A percentile compares a stretch with the other conserved stretches of the same genome.
Evolutionary conservation across 768 basidiomycete species (phyloP).

Genomic region (Phanerochaete carnosa): DNA sequence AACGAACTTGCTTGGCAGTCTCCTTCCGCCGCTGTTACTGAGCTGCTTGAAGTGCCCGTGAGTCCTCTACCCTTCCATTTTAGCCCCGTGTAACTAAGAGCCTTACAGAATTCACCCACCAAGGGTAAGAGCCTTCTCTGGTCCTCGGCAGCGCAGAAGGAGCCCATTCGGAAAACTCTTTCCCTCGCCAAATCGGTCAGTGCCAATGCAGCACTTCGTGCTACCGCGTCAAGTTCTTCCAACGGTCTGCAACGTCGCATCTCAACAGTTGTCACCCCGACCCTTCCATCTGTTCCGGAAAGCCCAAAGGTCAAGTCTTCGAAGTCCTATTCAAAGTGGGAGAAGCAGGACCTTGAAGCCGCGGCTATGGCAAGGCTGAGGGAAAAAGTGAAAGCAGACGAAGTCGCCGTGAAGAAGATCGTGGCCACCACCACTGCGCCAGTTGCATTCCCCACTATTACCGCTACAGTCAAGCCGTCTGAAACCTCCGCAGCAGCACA

Average conservation of each 20-base stretch:
- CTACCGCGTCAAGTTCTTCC: background rate
- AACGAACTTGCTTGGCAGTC: slow-evolving; percentile 66
- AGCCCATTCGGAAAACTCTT: slow-evolving; percentile 6
- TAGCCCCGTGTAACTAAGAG: background rate
- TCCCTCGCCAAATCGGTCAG: background rate
- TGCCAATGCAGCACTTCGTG: background rate
- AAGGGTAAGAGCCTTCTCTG: slow-evolving; percentile 72
- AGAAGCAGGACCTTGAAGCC: slow-evolving; percentile 83
- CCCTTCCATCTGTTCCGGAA: slow-evolving; percentile 33
- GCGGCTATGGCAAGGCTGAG: slow-evolving; percentile 73
- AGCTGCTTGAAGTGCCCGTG: slow-evolving; percentile 39
- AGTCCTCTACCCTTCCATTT: slow-evolving; percentile 3
- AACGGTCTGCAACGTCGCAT: slow-evolving; percentile 38
- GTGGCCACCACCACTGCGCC: background rate
- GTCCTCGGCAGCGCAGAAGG: slow-evolving; percentile 45
- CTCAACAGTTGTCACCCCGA: slow-evolving; percentile 23
- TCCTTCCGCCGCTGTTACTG: slow-evolving; percentile 32
- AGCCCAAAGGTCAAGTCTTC: slow-evolving; percentile 48
- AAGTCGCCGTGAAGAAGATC: slow-evolving; percentile 2
- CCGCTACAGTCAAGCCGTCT: background rate
- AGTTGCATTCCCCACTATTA: background rate
- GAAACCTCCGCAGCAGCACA: background rate
- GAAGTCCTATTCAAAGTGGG: slow-evolving; percentile 72
- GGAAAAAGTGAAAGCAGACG: slow-evolving; percentile 40
- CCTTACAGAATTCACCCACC: slow-evolving; percentile 29